These are phyloP conservation scores for Rhodofomes roseus DNA, from an alignment of 1,284 basidiomycete species.

Conservation along the genomic window DNA sequence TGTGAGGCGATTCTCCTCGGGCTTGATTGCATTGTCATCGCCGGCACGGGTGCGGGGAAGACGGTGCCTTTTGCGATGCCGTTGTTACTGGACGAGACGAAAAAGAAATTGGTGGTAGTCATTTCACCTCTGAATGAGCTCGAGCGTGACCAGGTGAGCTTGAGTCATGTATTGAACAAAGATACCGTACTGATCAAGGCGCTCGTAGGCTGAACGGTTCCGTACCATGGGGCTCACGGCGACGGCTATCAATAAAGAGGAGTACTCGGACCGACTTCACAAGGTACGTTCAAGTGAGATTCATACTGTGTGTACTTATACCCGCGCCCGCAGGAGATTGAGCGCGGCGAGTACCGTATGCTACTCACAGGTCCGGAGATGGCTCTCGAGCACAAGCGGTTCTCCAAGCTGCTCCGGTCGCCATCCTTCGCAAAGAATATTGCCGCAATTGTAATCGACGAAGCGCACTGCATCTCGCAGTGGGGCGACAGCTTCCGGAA, in stretches of 20 bases:
- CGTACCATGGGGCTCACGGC: constrained; percentile 24
- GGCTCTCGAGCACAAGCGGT: constrained; percentile 27
- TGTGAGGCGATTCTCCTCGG: constrained; percentile 30
- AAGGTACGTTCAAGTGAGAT: too few species aligned
- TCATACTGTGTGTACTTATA: too few species aligned
- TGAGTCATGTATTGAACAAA: not conserved
- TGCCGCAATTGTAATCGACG: constrained; percentile 30
- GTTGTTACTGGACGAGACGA: constrained; percentile 16
- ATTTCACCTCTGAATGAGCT: constrained; percentile 34
- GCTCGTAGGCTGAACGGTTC: constrained; percentile 21
- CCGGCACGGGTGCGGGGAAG: constrained; percentile 32
- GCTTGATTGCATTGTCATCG: constrained; percentile 30
- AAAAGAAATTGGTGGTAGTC: constrained; percentile 24
- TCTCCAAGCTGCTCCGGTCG: constrained; percentile 21
- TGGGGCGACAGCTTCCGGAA: constrained; percentile 25
- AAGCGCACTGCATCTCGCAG: constrained; percentile 28
- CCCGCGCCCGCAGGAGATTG: too few species aligned
- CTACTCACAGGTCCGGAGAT: constrained; percentile 35
- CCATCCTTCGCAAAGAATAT: constrained; percentile 20
- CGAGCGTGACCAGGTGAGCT: constrained; percentile 22
- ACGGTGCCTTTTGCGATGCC: constrained; percentile 34
- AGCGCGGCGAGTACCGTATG: constrained; percentile 22
- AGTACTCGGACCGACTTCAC: too few species aligned
- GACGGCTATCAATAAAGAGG: constrained; percentile 16
- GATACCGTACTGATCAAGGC: too few species aligned